Conservation (phyloP, 2,329 filamentous ascomycete genomes). For the Penicillium sp. region DNA sequence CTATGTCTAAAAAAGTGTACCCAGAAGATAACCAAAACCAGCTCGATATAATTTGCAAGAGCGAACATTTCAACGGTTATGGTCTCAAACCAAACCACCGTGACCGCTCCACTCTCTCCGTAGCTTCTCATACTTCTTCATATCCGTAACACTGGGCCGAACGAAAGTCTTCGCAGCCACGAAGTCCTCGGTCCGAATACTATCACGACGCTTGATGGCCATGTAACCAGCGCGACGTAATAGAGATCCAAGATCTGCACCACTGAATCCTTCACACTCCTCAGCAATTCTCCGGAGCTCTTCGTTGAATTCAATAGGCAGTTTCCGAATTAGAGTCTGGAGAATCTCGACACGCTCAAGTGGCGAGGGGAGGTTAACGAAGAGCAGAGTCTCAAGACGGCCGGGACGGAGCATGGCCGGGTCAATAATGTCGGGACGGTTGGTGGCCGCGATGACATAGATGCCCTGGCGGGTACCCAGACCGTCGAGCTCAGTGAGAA, state of each 20-base stretch:
- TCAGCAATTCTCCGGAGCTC: constrained; percentile 65
- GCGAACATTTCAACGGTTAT: background rate
- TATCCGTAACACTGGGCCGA: constrained; percentile 55
- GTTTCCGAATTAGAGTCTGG: constrained; percentile 59
- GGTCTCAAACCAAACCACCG: constrained; percentile 30
- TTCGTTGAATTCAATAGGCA: constrained; percentile 53
- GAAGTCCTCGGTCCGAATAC: constrained; percentile 49
- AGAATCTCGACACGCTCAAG: constrained; percentile 85
- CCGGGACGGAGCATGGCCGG: constrained; percentile 91
- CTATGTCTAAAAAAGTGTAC: background rate
- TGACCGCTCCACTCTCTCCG: constrained; percentile 48
- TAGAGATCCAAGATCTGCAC: constrained; percentile 62
- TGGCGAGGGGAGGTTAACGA: constrained; percentile 78
- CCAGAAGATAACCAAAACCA: background rate
- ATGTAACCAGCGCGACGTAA: constrained; percentile 59
- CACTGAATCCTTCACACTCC: constrained; percentile 76
- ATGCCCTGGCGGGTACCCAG: constrained; percentile 75
- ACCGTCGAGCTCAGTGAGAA: constrained; percentile 92
- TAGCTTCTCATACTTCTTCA: constrained; percentile 57
- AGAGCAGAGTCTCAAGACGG: constrained; percentile 81
- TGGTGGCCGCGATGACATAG: constrained; percentile 93
- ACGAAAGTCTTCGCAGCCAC: constrained; percentile 41
- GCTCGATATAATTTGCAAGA: constrained; percentile 1
- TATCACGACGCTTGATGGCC: constrained; percentile 52
- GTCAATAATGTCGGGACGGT: constrained; percentile 94